Evolutionary conservation across 108 stramenopile genomes (phyloP).

Genomic region (Skeletonema tropicum): DNA sequence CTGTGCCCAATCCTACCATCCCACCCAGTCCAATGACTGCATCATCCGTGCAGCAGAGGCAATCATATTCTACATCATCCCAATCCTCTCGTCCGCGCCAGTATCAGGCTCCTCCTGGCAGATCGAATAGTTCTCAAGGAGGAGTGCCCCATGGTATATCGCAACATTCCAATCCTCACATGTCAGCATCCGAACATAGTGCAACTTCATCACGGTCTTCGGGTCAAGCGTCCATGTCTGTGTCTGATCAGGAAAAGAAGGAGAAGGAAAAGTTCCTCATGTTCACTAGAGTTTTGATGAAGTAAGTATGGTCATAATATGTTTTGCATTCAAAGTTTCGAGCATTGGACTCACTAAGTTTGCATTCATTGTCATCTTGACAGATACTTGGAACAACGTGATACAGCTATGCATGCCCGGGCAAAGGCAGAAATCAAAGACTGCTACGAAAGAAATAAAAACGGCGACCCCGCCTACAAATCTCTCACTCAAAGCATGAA

Average conservation of each 20-base stretch:
- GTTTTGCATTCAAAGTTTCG: neutral
- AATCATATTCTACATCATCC: conserved; percentile 5
- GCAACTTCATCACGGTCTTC: conserved; percentile 5
- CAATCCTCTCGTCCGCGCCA: conserved; percentile 19
- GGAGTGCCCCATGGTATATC: neutral
- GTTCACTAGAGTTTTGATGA: conserved; percentile 86
- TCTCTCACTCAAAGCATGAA: conserved; percentile 70
- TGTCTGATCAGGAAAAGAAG: conserved; percentile 45
- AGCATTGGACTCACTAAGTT: neutral
- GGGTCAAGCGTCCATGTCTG: neutral
- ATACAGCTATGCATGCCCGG: conserved; percentile 60
- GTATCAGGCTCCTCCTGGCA: conserved; percentile 9
- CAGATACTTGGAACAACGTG: conserved; percentile 77
- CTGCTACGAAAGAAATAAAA: conserved; percentile 84
- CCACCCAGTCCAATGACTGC: conserved; percentile 1
- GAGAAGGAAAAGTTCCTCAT: conserved; percentile 85
- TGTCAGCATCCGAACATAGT: conserved; percentile 1
- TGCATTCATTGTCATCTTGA: neutral
- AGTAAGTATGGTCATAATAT: conserved; percentile 25
- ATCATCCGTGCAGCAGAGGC: neutral
- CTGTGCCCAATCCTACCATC: conserved; percentile 12
- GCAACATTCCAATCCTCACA: neutral
- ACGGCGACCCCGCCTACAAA: conserved; percentile 63
- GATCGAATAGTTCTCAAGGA: no score
- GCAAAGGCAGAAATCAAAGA: conserved; percentile 80